Percentiles rank a stretch among this genome's conserved stretches.
Conservation (phyloP, 257 asterid genomes). For the Gentiana straminea region DNA sequence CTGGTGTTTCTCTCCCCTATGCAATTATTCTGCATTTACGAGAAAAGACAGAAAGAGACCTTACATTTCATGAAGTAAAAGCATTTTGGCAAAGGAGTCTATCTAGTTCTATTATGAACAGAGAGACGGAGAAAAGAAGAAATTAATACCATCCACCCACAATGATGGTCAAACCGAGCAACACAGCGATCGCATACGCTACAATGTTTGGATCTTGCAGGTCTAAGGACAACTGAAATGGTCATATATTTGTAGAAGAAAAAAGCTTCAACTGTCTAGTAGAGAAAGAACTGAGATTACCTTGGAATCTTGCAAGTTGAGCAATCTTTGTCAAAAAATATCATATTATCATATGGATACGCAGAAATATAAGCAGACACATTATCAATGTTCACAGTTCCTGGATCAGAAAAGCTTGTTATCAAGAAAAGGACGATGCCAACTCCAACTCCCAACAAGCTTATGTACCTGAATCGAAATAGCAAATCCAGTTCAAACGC, state of each 20-base stretch:
- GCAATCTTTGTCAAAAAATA: slow-evolving; percentile 80
- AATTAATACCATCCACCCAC: slow-evolving; percentile 89
- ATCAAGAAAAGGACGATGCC: slow-evolving; percentile 78
- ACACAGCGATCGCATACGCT: slow-evolving; percentile 88
- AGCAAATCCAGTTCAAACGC: background rate
- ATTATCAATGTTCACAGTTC: slow-evolving; percentile 68
- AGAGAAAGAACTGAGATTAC: slow-evolving; percentile 33
- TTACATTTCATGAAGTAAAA: slow-evolving; percentile 2
- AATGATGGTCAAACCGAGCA: slow-evolving; percentile 97
- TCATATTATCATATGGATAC: slow-evolving; percentile 81
- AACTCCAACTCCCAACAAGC: slow-evolving; percentile 87
- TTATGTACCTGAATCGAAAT: slow-evolving; percentile 48
- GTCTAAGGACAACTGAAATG: slow-evolving; percentile 35
- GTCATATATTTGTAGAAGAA: slow-evolving; percentile 8
- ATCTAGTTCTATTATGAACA: background rate
- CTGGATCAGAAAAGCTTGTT: slow-evolving; percentile 98
- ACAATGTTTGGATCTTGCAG: slow-evolving; percentile 98
- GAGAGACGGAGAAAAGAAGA: slow-evolving; percentile 6
- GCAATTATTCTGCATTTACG: slow-evolving; percentile 73
- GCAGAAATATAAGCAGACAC: slow-evolving; percentile 68
- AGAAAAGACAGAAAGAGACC: slow-evolving; percentile 12
- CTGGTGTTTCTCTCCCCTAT: slow-evolving; percentile 93
- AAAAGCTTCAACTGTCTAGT: slow-evolving; percentile 8
- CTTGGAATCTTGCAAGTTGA: slow-evolving; percentile 91
- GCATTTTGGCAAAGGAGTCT: background rate